Evolutionary conservation across 305 asterid species (phyloP), one percentile per base, ranked within the genome.

Genomic region (Rubia occidens): DNA sequence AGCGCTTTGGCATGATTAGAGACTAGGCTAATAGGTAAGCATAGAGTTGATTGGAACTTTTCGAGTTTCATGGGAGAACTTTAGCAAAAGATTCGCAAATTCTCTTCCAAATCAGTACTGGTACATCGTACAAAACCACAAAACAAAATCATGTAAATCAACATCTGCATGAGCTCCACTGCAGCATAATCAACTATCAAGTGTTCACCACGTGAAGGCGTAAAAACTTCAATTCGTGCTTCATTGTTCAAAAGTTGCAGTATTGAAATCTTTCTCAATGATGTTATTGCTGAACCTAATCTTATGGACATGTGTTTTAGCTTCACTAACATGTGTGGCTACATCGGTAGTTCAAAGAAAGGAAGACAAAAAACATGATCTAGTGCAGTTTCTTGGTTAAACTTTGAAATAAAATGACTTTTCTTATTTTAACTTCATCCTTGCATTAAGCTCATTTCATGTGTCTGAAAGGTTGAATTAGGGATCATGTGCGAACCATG

Each of bases 401-500:
- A 29, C 32, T 26, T 26, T 24, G 44, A 26, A 66, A 10, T 18
- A 49, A 8, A 3, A 51, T 66, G n/a, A 26, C 15, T 14, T 15
- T 67, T 26, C 44, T n/a, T n/a, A n/a, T n/a, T n/a, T n/a, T n/a
- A n/a, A n/a, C 20, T 66, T 67, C 15, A 66, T 29, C 21, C 42
- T 47, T 9, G 61, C 58, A 37, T 51, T 29, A 49, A 67, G 29
- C 60, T 67, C 8, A 49, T 67, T 67, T 67, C 54, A 51, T 72
- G 55, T 54, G 64, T 67, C 37, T 54, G 60, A 67, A 35, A 89
- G 91, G 85, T 71, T 60, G 89, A 89, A 51, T 68, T 77, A 40
- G 95, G 84, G 65, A 77, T 86, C 20, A 60, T 72, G 67, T 91
- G 97, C 40, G 93, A 83, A 24, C 74, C 71, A 74, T 91, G 95